Evolutionary conservation across 306 rosid species (phyloP).

Genomic region (Prunus kanzakura): DNA sequence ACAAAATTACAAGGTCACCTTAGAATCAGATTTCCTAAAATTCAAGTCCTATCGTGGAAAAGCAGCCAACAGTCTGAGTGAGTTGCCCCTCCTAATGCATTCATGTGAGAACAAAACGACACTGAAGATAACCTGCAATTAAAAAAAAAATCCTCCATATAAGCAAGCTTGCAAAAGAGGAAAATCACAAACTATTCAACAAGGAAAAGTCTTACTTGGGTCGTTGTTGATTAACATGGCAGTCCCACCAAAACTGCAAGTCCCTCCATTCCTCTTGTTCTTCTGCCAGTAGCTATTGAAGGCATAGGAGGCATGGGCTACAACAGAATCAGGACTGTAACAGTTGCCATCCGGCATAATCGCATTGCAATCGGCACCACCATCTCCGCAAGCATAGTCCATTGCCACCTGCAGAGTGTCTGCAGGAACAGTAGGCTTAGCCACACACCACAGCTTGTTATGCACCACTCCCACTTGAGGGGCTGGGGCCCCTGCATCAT

Average conservation of each 20-base stretch:
- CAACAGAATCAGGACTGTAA: constrained; percentile 55
- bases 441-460: constrained; percentile 87
- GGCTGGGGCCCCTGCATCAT: constrained; percentile 40
- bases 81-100: constrained; percentile 13
- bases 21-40: constrained; percentile 25
- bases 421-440: constrained; percentile 82
- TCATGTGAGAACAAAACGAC: constrained; percentile 67
- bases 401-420: constrained; percentile 69
- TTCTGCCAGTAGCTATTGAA: constrained; percentile 97
- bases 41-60: constrained; percentile 2
- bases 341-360: constrained; percentile 65
- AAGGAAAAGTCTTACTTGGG: constrained; percentile 58
- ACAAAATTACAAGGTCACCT: constrained; percentile 28
- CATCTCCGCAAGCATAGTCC: constrained; percentile 94
- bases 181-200: background rate
- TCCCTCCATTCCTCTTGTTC: constrained; percentile 83
- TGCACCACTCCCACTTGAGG: constrained; percentile 40
- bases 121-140: constrained; percentile 74
- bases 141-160: constrained; percentile 1
- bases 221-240: constrained; percentile 81
- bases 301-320: constrained; percentile 92
- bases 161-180: background rate
- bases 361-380: constrained; percentile 72
- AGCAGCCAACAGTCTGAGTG: constrained; percentile 10
- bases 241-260: constrained; percentile 84